Evolutionary conservation across 2,329 filamentous ascomycete genomes (phyloP), one percentile per base, ranked within the genome.

Genomic region (Lojkania enalia): DNA sequence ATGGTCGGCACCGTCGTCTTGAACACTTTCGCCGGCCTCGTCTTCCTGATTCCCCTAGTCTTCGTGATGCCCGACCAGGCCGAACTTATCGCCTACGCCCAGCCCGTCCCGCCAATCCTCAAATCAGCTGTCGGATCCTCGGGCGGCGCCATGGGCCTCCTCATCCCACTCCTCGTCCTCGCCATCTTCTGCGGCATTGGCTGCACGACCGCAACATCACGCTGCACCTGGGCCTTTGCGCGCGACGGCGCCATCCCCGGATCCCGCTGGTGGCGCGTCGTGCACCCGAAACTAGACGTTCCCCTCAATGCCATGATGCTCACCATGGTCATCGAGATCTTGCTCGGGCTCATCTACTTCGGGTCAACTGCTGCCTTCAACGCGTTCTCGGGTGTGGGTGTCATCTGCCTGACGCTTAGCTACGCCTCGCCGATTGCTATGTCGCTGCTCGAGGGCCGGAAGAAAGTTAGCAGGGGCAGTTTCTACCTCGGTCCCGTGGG

Each of bases 231-330:
- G 79, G 84, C 84, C 1, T 88, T 88, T 61, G 78, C 85, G 33
- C 82, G 85, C 58, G 85, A 88, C 57, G 83, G 84, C 39, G 85
- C 84, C 48, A 82, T 88, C 32, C 85, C 85, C 16, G 83, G 82
- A 13, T 80, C 81, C 39, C 69, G 70, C 51, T 68, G 64, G 62
- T 87, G 84, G 82, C 80, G 79, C 61, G 64, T 76, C 50, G 79
- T 88, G 55, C 80, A 87, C 73, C 69, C 69, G 35, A 80, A 74
- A 46, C 74, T 86, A 0, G 83, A 86, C 49, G 77, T 87, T 3
- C 85, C 85, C 0, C 57, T 87, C 43, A 87, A 87, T 63, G 83
- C 83, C 52, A 87, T 87, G 84, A 83, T 87, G 80, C 77, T 87
- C 43, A 82, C 78, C 59, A 86, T 85, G 80, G 77, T 70, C 3